Conservation (phyloP, 2,329 filamentous ascomycete species). For the Tolypocladium sp. region DNA sequence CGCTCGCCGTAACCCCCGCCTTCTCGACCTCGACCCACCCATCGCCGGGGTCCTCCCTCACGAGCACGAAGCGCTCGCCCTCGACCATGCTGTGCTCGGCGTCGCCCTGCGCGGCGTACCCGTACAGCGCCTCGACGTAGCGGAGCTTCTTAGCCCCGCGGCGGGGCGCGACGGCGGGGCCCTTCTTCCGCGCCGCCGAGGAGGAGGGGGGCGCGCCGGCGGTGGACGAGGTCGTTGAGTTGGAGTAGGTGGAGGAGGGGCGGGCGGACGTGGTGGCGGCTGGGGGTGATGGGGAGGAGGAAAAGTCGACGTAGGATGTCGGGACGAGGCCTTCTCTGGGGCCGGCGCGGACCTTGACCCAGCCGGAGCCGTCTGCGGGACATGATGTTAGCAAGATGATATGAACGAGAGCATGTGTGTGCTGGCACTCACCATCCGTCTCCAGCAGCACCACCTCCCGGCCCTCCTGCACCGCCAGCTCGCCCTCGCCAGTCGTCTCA, state of each 20-base stretch:
- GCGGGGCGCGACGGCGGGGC: constrained; percentile 81
- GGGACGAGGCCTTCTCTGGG: constrained; percentile 80
- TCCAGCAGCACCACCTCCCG: constrained; percentile 71
- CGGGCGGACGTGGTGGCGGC: constrained; percentile 35
- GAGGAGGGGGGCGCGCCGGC: constrained; percentile 16
- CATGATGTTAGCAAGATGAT: background rate
- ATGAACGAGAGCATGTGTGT: background rate
- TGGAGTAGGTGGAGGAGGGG: constrained; percentile 69
- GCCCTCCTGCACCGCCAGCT: constrained; percentile 72
- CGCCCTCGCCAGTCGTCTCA: constrained; percentile 69
- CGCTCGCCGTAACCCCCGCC: constrained; percentile 75
- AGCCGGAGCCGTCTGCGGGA: constrained; percentile 74
- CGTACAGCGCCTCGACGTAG: constrained; percentile 89
- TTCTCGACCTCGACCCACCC: constrained; percentile 97
- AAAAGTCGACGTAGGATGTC: constrained; percentile 69
- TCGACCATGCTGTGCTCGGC: constrained; percentile 84
- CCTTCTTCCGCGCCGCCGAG: constrained; percentile 63
- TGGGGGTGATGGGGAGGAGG: constrained; percentile 28
- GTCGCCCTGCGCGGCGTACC: constrained; percentile 79
- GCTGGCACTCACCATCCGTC: constrained; percentile 64
- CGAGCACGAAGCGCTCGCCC: constrained; percentile 84
- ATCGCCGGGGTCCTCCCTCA: constrained; percentile 81
- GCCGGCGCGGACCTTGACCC: constrained; percentile 74
- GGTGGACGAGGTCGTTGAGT: constrained; percentile 40
- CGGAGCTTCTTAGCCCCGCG: constrained; percentile 88